phyloP scores from a whole-genome alignment of 2,329 filamentous ascomycete genomes.

The Botrytis fabae region DNA sequence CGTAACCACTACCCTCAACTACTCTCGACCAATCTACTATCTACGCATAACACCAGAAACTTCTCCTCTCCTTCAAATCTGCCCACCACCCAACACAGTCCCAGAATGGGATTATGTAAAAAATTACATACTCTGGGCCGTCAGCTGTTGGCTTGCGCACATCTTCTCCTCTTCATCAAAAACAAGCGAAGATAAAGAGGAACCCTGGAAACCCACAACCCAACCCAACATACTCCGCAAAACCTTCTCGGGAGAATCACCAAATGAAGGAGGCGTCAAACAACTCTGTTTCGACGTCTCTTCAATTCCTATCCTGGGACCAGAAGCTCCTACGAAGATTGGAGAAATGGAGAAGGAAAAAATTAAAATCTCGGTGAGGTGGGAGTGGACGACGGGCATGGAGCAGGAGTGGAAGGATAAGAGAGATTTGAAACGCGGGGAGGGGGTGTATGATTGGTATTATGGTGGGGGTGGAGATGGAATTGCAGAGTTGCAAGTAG shows the following conservation, averaged over 20 bases:
- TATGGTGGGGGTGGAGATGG: conserved; percentile 20
- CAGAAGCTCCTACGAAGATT: not conserved
- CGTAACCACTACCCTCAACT: conserved; percentile 37
- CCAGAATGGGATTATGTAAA: not conserved
- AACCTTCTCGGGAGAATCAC: not conserved
- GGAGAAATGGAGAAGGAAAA: conserved; percentile 1
- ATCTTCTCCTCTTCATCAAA: not conserved
- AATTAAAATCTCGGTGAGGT: conserved; percentile 9
- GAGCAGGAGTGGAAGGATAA: conserved; percentile 23
- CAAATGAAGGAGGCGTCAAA: conserved; percentile 4
- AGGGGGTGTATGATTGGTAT: conserved; percentile 35
- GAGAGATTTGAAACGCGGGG: conserved; percentile 24
- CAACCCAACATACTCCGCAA: conserved; percentile 15
- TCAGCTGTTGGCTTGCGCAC: conserved; percentile 14
- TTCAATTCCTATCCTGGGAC: not conserved
- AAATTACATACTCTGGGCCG: conserved; percentile 15
- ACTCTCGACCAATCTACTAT: not conserved
- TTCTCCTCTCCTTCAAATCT: conserved; percentile 16
- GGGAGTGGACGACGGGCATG: conserved; percentile 19
- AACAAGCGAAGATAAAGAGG: conserved; percentile 1
- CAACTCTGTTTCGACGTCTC: conserved; percentile 18
- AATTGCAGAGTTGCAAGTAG: conserved; percentile 26
- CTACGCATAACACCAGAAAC: conserved; percentile 11
- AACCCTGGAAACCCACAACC: conserved; percentile 8
- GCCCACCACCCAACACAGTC: conserved; percentile 11